Conservation (phyloP, 2,329 filamentous ascomycete genomes). For the Lachnellula cervina region DNA sequence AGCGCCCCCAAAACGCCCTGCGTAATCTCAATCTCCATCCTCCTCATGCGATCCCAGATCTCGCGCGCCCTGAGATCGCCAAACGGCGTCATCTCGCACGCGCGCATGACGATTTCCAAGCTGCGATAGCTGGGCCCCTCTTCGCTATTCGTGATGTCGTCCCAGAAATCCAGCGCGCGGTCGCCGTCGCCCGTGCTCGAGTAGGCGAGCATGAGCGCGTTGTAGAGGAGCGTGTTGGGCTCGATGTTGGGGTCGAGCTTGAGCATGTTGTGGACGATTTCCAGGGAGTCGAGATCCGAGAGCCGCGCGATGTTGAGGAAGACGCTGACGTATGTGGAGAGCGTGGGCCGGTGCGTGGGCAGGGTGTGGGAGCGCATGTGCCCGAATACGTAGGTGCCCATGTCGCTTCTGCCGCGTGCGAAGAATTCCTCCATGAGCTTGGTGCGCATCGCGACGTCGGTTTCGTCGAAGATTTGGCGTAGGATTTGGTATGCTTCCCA, state of each 20-base stretch:
- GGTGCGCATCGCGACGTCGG: conserved; percentile 59
- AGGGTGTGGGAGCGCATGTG: conserved; percentile 83
- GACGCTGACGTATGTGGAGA: conserved; percentile 71
- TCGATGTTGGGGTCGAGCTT: conserved; percentile 85
- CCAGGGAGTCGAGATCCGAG: conserved; percentile 59
- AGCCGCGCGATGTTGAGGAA: conserved; percentile 68
- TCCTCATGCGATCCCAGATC: conserved; percentile 66
- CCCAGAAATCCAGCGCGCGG: conserved; percentile 74
- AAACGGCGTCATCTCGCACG: conserved; percentile 61
- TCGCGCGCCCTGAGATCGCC: conserved; percentile 56
- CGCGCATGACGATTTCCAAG: conserved; percentile 74
- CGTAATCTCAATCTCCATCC: conserved; percentile 75
- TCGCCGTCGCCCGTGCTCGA: conserved; percentile 60
- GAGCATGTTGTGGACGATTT: conserved; percentile 83
- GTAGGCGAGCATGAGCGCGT: conserved; percentile 84
- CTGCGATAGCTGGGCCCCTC: conserved; percentile 83
- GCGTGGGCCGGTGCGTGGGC: conserved; percentile 57
- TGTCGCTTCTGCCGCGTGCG: conserved; percentile 68
- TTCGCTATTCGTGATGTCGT: conserved; percentile 72
- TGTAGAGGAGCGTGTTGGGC: conserved; percentile 70
- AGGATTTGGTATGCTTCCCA: conserved; percentile 65
- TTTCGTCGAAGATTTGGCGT: conserved; percentile 60
- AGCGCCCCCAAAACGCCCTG: conserved; percentile 67
- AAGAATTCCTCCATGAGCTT: conserved; percentile 81
- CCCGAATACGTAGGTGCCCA: conserved; percentile 81